Conservation (phyloP, 257 asterid genomes). For the Voacanga thouarsii region DNA sequence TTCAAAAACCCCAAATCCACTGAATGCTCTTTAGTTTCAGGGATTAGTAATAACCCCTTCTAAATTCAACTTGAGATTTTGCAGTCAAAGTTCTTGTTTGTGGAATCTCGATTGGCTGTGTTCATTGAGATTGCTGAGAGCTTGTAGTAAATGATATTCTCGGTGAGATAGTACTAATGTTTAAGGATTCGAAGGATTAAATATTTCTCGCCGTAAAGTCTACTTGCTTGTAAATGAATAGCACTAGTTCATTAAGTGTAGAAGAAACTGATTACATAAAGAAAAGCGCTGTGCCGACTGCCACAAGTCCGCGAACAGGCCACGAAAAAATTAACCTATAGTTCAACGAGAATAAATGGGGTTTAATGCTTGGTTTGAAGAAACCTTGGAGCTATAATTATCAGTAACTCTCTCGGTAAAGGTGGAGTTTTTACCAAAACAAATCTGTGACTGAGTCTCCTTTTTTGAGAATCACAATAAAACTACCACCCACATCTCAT, state of each 20-base stretch:
- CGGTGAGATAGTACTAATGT: too few species aligned
- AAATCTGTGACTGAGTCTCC: background rate
- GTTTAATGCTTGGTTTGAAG: too few species aligned
- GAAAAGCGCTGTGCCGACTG: too few species aligned
- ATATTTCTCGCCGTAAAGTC: too few species aligned
- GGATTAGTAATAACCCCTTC: background rate
- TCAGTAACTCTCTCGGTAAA: background rate
- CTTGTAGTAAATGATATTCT: background rate
- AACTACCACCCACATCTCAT: conserved; percentile 3
- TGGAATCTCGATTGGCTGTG: background rate
- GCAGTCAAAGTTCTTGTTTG: background rate
- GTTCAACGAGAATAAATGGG: too few species aligned
- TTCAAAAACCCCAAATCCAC: background rate
- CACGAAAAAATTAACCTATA: too few species aligned
- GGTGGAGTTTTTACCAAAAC: background rate
- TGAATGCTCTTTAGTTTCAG: background rate
- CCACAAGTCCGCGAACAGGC: too few species aligned
- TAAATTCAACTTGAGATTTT: background rate
- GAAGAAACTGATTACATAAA: too few species aligned
- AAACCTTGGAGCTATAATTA: background rate
- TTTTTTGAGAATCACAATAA: conserved; percentile 6
- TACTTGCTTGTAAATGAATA: too few species aligned
- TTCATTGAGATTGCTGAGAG: background rate
- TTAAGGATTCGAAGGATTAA: too few species aligned
- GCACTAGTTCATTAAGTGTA: too few species aligned